These are phyloP conservation scores for Penicillium sp. DNA, from an alignment of 2,329 filamentous ascomycete species.

Conservation along the genomic window DNA sequence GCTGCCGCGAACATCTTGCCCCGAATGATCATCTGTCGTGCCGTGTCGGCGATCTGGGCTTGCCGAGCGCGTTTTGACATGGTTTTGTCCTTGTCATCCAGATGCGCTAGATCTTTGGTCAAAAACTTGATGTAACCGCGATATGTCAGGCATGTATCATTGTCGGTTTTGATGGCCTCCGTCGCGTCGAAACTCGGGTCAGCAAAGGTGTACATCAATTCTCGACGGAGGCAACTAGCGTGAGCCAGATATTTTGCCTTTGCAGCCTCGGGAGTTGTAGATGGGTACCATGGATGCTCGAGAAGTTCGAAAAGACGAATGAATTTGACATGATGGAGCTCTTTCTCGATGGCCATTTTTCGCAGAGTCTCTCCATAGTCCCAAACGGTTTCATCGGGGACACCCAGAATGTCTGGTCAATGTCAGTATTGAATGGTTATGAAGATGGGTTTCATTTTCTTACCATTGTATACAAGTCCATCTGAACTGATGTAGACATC, in stretches of 20 bases:
- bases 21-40: constrained; percentile 23
- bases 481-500: constrained; percentile 39
- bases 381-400: constrained; percentile 38
- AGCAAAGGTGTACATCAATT: constrained; percentile 21
- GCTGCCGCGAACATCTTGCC: constrained; percentile 25
- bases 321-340: constrained; percentile 29
- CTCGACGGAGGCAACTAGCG: constrained; percentile 21
- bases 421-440: background rate
- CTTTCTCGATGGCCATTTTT: constrained; percentile 28
- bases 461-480: constrained; percentile 36
- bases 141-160: constrained; percentile 24
- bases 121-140: constrained; percentile 26
- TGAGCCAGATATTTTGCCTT: constrained; percentile 22
- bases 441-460: rapidly evolving
- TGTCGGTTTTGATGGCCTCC: constrained; percentile 22
- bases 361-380: constrained; percentile 33
- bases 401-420: constrained; percentile 31
- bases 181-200: constrained; percentile 22
- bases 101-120: constrained; percentile 21
- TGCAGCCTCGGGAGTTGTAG: constrained; percentile 15
- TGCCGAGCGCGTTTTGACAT: constrained; percentile 17
- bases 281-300: constrained; percentile 20
- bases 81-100: constrained; percentile 4
- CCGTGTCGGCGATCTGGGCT: constrained; percentile 16
- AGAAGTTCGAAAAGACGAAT: constrained; percentile 34